Evolutionary conservation across 192 early-diverging fungal species (phyloP), one percentile per base, ranked within the genome.

Genomic region (Entomortierella lignicola): DNA sequence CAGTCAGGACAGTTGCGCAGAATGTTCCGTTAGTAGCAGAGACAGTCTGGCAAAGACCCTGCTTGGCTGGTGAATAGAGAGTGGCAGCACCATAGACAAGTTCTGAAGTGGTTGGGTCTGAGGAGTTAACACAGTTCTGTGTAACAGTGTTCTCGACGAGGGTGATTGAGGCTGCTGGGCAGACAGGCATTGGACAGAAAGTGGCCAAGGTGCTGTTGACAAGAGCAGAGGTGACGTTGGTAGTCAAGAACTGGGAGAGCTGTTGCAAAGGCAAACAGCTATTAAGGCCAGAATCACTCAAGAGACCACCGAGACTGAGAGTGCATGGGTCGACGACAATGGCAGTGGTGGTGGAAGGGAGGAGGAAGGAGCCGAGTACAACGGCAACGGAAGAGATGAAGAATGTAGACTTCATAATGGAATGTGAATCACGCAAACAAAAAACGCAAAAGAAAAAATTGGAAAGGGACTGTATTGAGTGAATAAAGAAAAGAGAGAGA

Each of bases 91-190:
- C 57, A 12, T 54, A 48, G 57, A 79, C 58, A 21, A 79, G 55
- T 7, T 79, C 67, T 1, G 67, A 48, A 31, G 63, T 65, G 20
- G 42, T 27, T 5, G 37, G 47, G 54, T 79, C 68, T 0, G 67
- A 12, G 11, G 67, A 34, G 37, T 79, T 69, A 30, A 66, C 47
- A 55, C 75, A 79, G 63, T 70, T 79, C 50, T 79, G 75, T 8
- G 39, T 50, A 7, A 70, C 55, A 0, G 75, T 79, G 42, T 59
- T 79, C 32, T 69, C 47, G 26, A 79, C 68, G 2, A 79, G 57
- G 0, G 60, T 60, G 43, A 79, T 29, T 0, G 75, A 48, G 21
- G 55, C 42, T 4, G 30, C 1, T 21, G 61, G 10, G 55, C 75
- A 79, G 50, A 48, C 51, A 8, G 75, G 75, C 50, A 44, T 30